Percentiles rank a stretch among this genome's conserved stretches.
These are phyloP conservation scores for Blastomyces parvus DNA, from an alignment of 2,329 filamentous ascomycete genomes.

Conservation along the genomic window DNA sequence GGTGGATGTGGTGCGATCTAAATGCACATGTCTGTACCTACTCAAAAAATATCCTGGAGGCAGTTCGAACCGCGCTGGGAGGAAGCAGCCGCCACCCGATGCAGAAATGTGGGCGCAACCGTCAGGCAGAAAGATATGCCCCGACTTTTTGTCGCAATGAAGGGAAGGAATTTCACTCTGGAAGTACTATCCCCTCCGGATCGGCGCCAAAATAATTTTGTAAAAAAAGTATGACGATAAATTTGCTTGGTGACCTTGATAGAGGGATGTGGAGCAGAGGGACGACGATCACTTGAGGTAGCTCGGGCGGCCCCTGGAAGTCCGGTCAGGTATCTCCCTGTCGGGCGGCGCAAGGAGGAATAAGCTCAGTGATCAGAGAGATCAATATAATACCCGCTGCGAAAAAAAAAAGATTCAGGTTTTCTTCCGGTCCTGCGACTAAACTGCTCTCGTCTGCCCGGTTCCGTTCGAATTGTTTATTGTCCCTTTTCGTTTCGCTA, in stretches of 20 bases:
- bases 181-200: neutral
- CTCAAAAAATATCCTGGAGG: neutral
- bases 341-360: constrained; percentile 4
- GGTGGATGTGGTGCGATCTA: neutral
- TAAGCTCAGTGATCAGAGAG: constrained; percentile 7
- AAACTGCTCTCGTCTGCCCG: neutral
- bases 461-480: constrained; percentile 5
- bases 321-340: constrained; percentile 6
- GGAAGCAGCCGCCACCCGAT: neutral
- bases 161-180: neutral
- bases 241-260: constrained; percentile 13
- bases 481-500: neutral
- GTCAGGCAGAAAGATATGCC: neutral
- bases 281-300: constrained; percentile 10
- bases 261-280: constrained; percentile 19
- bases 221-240: neutral
- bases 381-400: constrained; percentile 3
- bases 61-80: neutral
- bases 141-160: neutral
- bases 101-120: neutral
- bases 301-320: constrained; percentile 8
- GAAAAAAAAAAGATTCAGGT: neutral
- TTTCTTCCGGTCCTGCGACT: neutral
- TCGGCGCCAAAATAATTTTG: neutral
- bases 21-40: neutral